phyloP scores from a whole-genome alignment of 106 monocot genomes.

The Iris macrosiphon region DNA sequence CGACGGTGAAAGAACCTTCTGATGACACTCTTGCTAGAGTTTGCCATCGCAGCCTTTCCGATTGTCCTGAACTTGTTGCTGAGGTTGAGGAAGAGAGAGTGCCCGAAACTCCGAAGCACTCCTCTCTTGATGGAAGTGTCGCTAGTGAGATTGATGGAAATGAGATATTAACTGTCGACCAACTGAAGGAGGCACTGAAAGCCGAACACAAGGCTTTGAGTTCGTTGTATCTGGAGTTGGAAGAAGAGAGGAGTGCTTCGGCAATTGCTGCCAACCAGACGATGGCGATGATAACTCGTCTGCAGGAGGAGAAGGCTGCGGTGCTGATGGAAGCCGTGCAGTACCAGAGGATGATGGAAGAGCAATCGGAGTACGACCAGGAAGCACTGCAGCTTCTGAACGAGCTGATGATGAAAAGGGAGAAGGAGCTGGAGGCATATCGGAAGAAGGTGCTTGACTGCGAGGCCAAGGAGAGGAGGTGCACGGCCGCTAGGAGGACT shows the following conservation, averaged over 20 bases:
- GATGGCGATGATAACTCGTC: conserved; percentile 97
- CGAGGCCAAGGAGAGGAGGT: conserved; percentile 49
- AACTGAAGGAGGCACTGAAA: conserved; percentile 57
- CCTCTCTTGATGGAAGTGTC: conserved; percentile 65
- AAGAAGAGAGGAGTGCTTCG: conserved; percentile 92
- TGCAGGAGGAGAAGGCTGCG: conserved; percentile 92
- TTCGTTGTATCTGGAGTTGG: conserved; percentile 66
- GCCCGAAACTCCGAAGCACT: conserved; percentile 51
- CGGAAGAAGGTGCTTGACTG: conserved; percentile 43
- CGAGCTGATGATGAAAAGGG: conserved; percentile 84
- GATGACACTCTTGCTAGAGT: background rate
- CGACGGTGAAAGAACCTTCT: background rate
- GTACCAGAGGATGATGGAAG: conserved; percentile 97
- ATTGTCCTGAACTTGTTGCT: conserved; percentile 23
- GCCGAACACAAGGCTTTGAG: conserved; percentile 45
- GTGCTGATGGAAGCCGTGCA: conserved; percentile 98
- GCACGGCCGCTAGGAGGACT: conserved; percentile 4
- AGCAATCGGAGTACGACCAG: conserved; percentile 92
- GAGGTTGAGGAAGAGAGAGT: conserved; percentile 52
- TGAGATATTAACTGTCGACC: conserved; percentile 45
- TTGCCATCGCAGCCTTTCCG: background rate
- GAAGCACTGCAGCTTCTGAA: conserved; percentile 87
- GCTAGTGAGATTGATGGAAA: conserved; percentile 48
- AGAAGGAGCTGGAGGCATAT: conserved; percentile 68
- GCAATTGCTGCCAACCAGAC: conserved; percentile 88